Evolutionary conservation across 768 basidiomycete species (phyloP), one percentile per base, ranked within the genome.

Genomic region (Suillus discolor): DNA sequence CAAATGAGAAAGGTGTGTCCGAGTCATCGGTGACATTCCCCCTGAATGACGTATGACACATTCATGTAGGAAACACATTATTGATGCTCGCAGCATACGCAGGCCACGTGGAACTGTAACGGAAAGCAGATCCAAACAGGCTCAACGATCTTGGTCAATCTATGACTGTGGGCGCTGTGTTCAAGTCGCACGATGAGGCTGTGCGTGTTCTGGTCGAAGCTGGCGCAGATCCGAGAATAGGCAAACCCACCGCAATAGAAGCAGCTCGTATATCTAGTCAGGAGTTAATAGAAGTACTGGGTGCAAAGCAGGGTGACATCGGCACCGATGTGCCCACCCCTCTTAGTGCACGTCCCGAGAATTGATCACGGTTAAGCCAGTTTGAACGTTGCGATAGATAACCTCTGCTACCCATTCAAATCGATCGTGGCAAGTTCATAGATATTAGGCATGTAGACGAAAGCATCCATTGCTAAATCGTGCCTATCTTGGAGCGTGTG

Each of bases 51-150:
- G 53, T 42, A 51, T 7, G 53, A 47, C 18, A 9, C 16, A 34
- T 55, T 36, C 47, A 38, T 44, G 34, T 71, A 88, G 92, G 92
- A 25, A 93, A 93, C 73, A 90, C 90, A 6, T 79, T 93, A 6
- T 78, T 93, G 63, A 93, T 93, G 90, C 84, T 92, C 61, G 87
- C 89, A 4, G 84, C 91, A 2, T 93, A 93, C 71, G 78, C 85
- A 25, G 91, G 91, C 1, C 89, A 92, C 69, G 74, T 78, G 0
- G 77, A 80, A 2, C 83, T 90, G n/a, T 69, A 76, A 6, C 81
- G 83, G 41, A 84, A 84, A 2, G 90, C 85, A 44, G 89, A 93
- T 73, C 85, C 87, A 2, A 88, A 92, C 70, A 79, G 86, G 15
- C 71, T 87, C 61, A 93, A 94, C 74, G 90, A 92, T 69, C 81